These are phyloP conservation scores for Cercospora zeina DNA, from an alignment of 2,329 filamentous ascomycete genomes.

Conservation along the genomic window DNA sequence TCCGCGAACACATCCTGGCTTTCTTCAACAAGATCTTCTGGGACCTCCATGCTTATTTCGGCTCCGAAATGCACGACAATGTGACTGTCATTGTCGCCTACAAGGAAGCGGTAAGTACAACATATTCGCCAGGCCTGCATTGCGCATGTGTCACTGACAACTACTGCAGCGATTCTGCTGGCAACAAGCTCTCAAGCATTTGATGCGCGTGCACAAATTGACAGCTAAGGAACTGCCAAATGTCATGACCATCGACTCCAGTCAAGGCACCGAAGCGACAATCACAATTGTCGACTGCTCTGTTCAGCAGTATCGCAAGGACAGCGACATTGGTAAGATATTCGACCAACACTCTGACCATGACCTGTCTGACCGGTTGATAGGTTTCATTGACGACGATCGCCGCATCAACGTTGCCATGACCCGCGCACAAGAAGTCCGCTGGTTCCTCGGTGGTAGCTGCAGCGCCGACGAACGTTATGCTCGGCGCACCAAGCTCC, in stretches of 20 bases:
- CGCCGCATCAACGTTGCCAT: constrained; percentile 26
- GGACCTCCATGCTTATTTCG: constrained; percentile 20
- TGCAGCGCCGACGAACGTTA: constrained; percentile 9
- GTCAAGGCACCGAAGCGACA: constrained; percentile 24
- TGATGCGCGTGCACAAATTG: constrained; percentile 12
- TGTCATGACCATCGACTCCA: constrained; percentile 24
- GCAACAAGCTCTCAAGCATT: constrained; percentile 16
- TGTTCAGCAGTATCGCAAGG: constrained; percentile 15
- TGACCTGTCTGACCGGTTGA: background rate
- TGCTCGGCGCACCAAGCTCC: constrained; percentile 1
- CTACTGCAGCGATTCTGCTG: constrained; percentile 11
- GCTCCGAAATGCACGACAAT: constrained; percentile 13
- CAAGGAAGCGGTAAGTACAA: constrained; percentile 19
- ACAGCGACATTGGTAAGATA: constrained; percentile 13
- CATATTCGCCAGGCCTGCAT: background rate
- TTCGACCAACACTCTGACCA: background rate
- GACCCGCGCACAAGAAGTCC: constrained; percentile 22
- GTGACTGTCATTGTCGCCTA: constrained; percentile 29
- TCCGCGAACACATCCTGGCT: constrained; percentile 24
- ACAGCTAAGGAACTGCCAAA: constrained; percentile 18
- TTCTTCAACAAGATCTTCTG: constrained; percentile 29
- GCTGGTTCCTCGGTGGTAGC: constrained; percentile 24
- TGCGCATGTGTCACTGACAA: constrained; percentile 5
- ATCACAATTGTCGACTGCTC: constrained; percentile 28
- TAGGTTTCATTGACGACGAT: constrained; percentile 24